Conservation (phyloP, 2,329 filamentous ascomycete genomes). For the Sodiomyces alkalinus region DNA sequence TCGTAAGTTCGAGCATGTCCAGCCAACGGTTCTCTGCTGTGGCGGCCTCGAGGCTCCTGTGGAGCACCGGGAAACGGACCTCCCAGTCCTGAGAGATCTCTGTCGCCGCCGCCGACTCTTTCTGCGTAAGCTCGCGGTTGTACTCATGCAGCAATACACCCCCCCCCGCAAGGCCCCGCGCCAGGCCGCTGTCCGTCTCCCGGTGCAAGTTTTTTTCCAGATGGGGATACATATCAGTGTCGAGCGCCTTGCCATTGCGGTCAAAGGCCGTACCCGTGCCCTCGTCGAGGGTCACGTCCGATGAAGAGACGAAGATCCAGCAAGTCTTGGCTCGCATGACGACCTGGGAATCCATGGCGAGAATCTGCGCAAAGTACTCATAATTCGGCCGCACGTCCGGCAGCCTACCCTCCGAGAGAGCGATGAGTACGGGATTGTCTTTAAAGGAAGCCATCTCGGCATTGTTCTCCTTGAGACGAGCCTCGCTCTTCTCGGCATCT, state of each 20-base stretch:
- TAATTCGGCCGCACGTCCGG: conserved; percentile 46
- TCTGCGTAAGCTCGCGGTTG: conserved; percentile 36
- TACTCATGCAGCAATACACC: conserved; percentile 40
- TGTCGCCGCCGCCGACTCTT: conserved; percentile 39
- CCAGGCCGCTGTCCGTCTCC: conserved; percentile 26
- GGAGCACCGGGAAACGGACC: conserved; percentile 39
- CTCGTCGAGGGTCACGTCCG: conserved; percentile 34
- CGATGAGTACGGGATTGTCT: conserved; percentile 46
- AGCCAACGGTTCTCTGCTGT: conserved; percentile 35
- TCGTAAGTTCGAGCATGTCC: conserved; percentile 46
- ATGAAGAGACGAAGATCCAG: conserved; percentile 43
- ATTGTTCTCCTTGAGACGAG: conserved; percentile 23
- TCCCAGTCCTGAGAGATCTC: conserved; percentile 41
- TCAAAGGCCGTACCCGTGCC: conserved; percentile 21
- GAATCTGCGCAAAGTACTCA: conserved; percentile 42
- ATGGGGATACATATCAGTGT: conserved; percentile 36
- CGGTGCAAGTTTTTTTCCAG: conserved; percentile 38
- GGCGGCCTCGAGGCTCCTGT: conserved; percentile 32
- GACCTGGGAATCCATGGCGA: conserved; percentile 37
- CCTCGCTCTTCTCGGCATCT: conserved; percentile 36
- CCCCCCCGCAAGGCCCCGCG: conserved; percentile 30
- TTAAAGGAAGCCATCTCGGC: conserved; percentile 42
- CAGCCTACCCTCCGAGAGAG: conserved; percentile 40
- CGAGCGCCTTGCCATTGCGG: conserved; percentile 25
- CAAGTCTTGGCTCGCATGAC: conserved; percentile 40